Conservation (phyloP, 2,329 filamentous ascomycete genomes). For the Claviceps spartinae region DNA sequence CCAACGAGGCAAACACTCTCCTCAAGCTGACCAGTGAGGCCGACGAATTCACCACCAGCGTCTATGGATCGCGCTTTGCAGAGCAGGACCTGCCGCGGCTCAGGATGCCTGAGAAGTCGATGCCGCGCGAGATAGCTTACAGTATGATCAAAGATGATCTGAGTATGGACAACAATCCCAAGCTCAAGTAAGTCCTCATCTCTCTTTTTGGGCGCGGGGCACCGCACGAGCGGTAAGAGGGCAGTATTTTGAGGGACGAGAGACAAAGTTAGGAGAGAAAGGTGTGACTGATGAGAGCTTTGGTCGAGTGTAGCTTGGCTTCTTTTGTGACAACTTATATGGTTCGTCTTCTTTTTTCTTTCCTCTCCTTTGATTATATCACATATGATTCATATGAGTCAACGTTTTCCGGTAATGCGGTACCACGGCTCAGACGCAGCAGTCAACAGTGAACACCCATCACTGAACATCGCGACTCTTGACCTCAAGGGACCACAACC, state of each 20-base stretch:
- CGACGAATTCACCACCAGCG: conserved; percentile 57
- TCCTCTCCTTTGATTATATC: neutral
- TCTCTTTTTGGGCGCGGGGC: neutral
- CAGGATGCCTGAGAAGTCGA: conserved; percentile 80
- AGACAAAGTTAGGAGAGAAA: neutral
- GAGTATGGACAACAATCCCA: conserved; percentile 81
- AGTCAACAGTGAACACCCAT: no score
- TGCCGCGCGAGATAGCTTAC: conserved; percentile 89
- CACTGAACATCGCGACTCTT: no score
- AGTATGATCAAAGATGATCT: conserved; percentile 94
- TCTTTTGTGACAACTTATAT: conserved; percentile 96
- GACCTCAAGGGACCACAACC: no score
- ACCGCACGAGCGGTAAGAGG: neutral
- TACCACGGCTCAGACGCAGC: no score
- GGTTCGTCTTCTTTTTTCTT: conserved; percentile 36
- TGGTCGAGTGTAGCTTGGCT: conserved; percentile 65
- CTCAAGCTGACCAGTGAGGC: conserved; percentile 36
- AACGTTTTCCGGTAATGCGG: no score
- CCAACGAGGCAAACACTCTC: conserved; percentile 23
- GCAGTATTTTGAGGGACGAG: no score
- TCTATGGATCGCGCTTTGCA: conserved; percentile 82
- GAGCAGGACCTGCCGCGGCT: conserved; percentile 64
- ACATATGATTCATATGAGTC: no score
- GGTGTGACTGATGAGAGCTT: neutral
- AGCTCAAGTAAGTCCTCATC: conserved; percentile 50